Percentiles rank a stretch among this genome's conserved stretches.
phyloP scores from a whole-genome alignment of 495 filamentous ascomycete species.

The Thermochaetoides thermophila region DNA sequence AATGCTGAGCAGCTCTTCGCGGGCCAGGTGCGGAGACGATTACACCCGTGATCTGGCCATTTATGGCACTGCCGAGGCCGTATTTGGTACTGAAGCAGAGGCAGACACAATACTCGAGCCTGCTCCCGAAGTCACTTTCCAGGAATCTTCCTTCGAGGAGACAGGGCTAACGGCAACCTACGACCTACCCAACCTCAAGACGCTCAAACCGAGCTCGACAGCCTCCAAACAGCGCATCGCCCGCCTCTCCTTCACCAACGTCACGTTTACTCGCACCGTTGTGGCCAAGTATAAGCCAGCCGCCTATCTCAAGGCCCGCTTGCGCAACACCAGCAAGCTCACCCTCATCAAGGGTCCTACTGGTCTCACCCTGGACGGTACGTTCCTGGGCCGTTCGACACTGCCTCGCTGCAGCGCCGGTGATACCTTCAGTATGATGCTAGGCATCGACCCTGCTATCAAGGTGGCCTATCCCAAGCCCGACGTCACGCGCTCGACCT shows the following conservation, averaged over 20 bases:
- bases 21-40: no score
- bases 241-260: constrained; percentile 24
- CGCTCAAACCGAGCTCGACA: constrained; percentile 25
- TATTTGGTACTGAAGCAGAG: constrained; percentile 7
- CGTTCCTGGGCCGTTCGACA: constrained; percentile 47
- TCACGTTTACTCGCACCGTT: constrained; percentile 38
- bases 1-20: no score
- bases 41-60: no score
- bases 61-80: not conserved
- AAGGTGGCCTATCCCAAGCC: constrained; percentile 48
- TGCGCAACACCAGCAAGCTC: constrained; percentile 43
- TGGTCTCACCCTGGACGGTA: constrained; percentile 53
- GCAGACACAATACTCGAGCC: constrained; percentile 16
- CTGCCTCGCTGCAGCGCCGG: constrained; percentile 45
- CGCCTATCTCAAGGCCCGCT: constrained; percentile 50
- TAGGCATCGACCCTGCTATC: constrained; percentile 53
- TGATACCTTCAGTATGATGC: constrained; percentile 42
- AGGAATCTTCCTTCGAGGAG: constrained; percentile 31
- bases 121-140: constrained; percentile 21
- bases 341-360: constrained; percentile 45
- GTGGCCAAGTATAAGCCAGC: constrained; percentile 52
- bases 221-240: constrained; percentile 34
- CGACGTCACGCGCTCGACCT: constrained; percentile 36
- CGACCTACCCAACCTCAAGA: constrained; percentile 40
- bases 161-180: constrained; percentile 49